phyloP scores from a whole-genome alignment of 495 filamentous ascomycete species.

The Penicillium manginii region DNA sequence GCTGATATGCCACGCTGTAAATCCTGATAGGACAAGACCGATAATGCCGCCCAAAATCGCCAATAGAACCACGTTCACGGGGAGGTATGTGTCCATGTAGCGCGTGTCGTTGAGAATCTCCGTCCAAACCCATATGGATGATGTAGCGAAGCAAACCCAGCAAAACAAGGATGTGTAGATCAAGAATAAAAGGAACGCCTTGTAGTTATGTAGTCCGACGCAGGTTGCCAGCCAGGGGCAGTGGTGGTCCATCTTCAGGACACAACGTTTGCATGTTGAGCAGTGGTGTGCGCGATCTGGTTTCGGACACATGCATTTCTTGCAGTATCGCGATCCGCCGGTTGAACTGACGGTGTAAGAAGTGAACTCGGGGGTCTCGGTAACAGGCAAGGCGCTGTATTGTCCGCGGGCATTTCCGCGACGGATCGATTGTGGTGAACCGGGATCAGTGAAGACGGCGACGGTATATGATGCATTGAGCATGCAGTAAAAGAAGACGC shows the following conservation, averaged over 20 bases:
- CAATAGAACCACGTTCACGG: slow-evolving; percentile 88
- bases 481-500: slow-evolving; percentile 72
- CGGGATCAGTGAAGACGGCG: slow-evolving; percentile 91
- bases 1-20: slow-evolving; percentile 91
- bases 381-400: slow-evolving; percentile 67
- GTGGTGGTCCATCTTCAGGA: slow-evolving; percentile 99
- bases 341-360: slow-evolving; percentile 88
- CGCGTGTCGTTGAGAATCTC: slow-evolving; percentile 71
- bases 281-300: slow-evolving; percentile 97
- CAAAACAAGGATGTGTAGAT: slow-evolving; percentile 90
- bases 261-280: slow-evolving; percentile 87
- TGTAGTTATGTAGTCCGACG: slow-evolving; percentile 92
- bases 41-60: slow-evolving; percentile 89
- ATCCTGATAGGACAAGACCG: slow-evolving; percentile 82
- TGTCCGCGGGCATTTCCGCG: slow-evolving; percentile 42
- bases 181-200: slow-evolving; percentile 90
- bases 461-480: slow-evolving; percentile 86
- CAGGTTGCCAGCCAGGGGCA: slow-evolving; percentile 98
- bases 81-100: slow-evolving; percentile 70
- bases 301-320: slow-evolving; percentile 93
- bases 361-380: slow-evolving; percentile 62
- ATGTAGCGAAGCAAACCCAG: slow-evolving; percentile 74
- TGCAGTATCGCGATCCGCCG: slow-evolving; percentile 86
- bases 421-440: slow-evolving; percentile 60
- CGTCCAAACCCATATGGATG: slow-evolving; percentile 75